A percentile compares a stretch with the other conserved stretches of the same genome.
Evolutionary conservation across 768 basidiomycete genomes (phyloP).

Genomic region (Suillus bovinus): DNA sequence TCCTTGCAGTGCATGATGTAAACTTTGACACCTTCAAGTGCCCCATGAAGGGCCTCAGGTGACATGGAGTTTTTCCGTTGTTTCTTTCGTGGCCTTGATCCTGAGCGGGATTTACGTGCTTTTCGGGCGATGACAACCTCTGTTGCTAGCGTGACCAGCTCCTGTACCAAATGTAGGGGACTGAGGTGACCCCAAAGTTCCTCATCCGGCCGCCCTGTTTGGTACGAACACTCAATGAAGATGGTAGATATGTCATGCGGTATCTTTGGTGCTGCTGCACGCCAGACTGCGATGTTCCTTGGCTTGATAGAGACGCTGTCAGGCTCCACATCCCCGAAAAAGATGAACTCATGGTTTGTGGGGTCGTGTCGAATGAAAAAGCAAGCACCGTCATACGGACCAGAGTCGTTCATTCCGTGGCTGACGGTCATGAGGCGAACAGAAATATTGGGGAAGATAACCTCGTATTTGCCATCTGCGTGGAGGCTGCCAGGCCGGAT

Average conservation of each 20-base stretch:
- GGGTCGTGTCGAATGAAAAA: constrained; percentile 80
- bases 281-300: constrained; percentile 75
- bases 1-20: constrained; percentile 91
- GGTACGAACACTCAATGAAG: constrained; percentile 95
- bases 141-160: constrained; percentile 67
- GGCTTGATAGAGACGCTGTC: constrained; percentile 67
- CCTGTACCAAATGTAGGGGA: constrained; percentile 76
- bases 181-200: constrained; percentile 84
- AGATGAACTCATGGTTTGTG: constrained; percentile 71
- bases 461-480: constrained; percentile 51
- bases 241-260: constrained; percentile 68
- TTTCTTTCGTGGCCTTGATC: constrained; percentile 34
- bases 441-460: constrained; percentile 56
- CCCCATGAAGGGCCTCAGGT: constrained; percentile 48
- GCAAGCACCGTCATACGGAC: constrained; percentile 74
- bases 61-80: constrained; percentile 38
- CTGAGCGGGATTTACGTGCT: constrained; percentile 27
- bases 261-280: constrained; percentile 75
- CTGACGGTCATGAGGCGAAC: constrained; percentile 68
- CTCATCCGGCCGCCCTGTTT: constrained; percentile 65
- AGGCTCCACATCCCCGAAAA: constrained; percentile 94
- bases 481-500: constrained; percentile 38
- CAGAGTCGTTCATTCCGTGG: constrained; percentile 61
- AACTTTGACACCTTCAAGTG: constrained; percentile 62
- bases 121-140: constrained; percentile 57